These are phyloP conservation scores for Linnemannia hyalina DNA, from an alignment of 192 early-diverging fungal genomes.

Conservation along the genomic window DNA sequence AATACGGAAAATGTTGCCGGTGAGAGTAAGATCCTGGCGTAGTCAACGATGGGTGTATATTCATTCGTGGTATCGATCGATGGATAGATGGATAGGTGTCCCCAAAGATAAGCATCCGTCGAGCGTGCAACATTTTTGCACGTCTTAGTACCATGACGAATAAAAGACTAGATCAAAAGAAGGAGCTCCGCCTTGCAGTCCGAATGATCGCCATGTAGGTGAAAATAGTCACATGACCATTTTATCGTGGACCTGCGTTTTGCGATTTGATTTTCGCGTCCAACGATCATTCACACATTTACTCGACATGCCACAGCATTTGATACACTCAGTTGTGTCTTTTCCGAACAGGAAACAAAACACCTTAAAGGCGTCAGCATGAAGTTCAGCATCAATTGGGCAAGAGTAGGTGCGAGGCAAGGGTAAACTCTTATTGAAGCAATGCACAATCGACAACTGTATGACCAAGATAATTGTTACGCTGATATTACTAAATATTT, in stretches of 20 bases:
- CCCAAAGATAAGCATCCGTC: neutral
- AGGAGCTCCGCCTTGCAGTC: conserved; percentile 19
- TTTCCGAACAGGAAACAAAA: no score
- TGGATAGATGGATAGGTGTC: conserved; percentile 35
- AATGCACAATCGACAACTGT: neutral
- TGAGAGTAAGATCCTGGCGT: neutral
- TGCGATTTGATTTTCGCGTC: neutral
- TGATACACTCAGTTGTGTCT: no score
- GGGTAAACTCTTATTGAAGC: no score
- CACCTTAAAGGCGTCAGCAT: no score
- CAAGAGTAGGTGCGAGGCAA: no score
- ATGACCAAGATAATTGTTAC: neutral
- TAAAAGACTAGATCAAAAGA: conserved; percentile 48
- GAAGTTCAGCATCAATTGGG: no score
- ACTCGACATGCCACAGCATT: neutral
- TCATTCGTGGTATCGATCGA: conserved; percentile 4
- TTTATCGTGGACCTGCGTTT: no score
- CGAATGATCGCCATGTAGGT: neutral
- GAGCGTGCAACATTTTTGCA: neutral
- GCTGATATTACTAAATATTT: conserved; percentile 7
- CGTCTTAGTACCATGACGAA: conserved; percentile 38
- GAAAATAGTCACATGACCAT: neutral
- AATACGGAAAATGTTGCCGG: neutral
- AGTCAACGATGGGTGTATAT: neutral
- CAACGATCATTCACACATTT: neutral